These are phyloP conservation scores for Dothistroma septosporum DNA, from an alignment of 2,329 filamentous ascomycete genomes.

Conservation along the genomic window DNA sequence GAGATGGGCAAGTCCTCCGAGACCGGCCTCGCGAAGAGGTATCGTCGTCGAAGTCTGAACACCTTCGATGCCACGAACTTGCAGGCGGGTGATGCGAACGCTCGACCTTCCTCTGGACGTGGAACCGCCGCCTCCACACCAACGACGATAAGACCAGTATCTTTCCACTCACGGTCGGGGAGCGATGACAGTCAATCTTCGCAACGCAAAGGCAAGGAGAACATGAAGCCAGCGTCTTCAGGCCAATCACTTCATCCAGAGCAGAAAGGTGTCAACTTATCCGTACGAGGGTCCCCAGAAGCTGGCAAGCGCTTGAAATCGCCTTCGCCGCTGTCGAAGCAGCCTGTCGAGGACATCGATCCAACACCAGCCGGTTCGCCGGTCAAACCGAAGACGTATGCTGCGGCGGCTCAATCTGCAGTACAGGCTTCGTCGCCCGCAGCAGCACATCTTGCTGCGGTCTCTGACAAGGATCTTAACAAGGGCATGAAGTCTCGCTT, in stretches of 20 bases:
- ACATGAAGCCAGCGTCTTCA: slow-evolving; percentile 13
- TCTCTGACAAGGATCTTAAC: slow-evolving; percentile 74
- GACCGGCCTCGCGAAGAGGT: slow-evolving; percentile 68
- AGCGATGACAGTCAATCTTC: slow-evolving; percentile 34
- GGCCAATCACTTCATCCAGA: slow-evolving; percentile 10
- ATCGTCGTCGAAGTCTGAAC: slow-evolving; percentile 78
- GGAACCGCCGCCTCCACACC: slow-evolving; percentile 29
- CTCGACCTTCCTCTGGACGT: slow-evolving; percentile 27
- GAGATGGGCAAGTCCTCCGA: slow-evolving; percentile 55
- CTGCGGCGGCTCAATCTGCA: slow-evolving; percentile 29
- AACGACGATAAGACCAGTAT: slow-evolving; percentile 34
- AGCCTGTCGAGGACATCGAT: slow-evolving; percentile 36
- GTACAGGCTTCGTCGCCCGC: slow-evolving; percentile 54
- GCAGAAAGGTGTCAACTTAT: slow-evolving; percentile 24
- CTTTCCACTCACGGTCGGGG: slow-evolving; percentile 30
- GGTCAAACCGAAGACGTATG: slow-evolving; percentile 31
- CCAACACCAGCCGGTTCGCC: slow-evolving; percentile 23
- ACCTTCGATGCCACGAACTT: slow-evolving; percentile 48
- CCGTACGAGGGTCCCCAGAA: slow-evolving; percentile 39
- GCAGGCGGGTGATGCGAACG: slow-evolving; percentile 21
- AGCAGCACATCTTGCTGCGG: slow-evolving; percentile 77
- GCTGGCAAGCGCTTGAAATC: slow-evolving; percentile 39
- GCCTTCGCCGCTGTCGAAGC: slow-evolving; percentile 47
- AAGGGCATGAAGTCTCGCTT: slow-evolving; percentile 82
- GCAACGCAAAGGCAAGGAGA: slow-evolving; percentile 21